Evolutionary conservation across 73 alveolate genomes (phyloP).

Genomic region (Breviolum minutum): DNA sequence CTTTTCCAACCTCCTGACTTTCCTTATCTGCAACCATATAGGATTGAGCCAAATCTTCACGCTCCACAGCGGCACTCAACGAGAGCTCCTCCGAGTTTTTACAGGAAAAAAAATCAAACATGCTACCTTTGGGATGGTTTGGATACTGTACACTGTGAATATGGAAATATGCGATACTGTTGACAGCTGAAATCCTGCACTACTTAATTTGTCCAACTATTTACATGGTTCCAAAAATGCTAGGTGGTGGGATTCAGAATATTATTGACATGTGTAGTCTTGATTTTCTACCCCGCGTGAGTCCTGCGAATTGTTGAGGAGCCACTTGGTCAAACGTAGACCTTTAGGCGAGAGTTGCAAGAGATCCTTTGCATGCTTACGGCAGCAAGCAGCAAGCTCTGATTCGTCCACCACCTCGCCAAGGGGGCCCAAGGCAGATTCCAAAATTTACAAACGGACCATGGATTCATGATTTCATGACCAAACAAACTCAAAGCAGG

Average conservation of each 20-base stretch:
- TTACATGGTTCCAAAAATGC: too few species aligned
- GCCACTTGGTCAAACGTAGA: conserved; percentile 58
- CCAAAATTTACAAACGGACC: background rate
- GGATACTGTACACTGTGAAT: too few species aligned
- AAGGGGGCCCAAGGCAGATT: background rate
- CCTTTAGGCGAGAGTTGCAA: conserved; percentile 27
- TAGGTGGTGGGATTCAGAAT: too few species aligned
- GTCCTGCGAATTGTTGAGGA: conserved; percentile 30
- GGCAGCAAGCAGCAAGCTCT: conserved; percentile 30
- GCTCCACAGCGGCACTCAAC: conserved; percentile 1
- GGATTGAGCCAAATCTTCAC: conserved; percentile 41
- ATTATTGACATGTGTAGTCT: too few species aligned
- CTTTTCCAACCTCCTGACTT: conserved; percentile 30
- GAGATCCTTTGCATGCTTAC: conserved; percentile 15
- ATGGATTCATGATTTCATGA: background rate
- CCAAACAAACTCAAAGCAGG: background rate
- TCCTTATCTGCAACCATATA: conserved; percentile 42
- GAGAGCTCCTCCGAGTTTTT: background rate
- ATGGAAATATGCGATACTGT: too few species aligned
- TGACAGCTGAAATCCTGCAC: too few species aligned
- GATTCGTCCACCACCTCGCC: conserved; percentile 14
- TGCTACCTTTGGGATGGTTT: too few species aligned
- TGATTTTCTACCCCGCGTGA: too few species aligned
- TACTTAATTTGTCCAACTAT: too few species aligned
- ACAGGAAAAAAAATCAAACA: background rate